A percentile compares a stretch with the other conserved stretches of the same genome.
These are phyloP conservation scores for Paramecium octaurelia DNA, from an alignment of 73 alveolate species.

Conservation along the genomic window DNA sequence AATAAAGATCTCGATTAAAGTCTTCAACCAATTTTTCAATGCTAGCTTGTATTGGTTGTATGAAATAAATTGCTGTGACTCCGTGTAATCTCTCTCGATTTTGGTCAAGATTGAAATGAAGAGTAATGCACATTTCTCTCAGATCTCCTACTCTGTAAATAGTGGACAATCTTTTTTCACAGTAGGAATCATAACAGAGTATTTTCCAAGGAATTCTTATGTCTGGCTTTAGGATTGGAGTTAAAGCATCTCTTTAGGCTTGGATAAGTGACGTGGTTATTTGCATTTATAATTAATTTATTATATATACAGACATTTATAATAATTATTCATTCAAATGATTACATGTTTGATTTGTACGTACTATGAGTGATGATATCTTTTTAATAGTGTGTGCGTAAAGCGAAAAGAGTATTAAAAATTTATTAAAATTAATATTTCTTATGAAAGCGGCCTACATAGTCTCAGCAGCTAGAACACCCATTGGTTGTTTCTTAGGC, in stretches of 20 bases:
- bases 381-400: neutral
- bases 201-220: constrained; percentile 47
- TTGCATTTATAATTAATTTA: neutral
- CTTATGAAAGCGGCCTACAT: constrained; percentile 56
- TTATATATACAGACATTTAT: neutral
- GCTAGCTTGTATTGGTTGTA: neutral
- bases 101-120: constrained; percentile 45
- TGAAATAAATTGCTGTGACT: constrained; percentile 34
- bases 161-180: constrained; percentile 48
- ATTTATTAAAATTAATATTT: neutral
- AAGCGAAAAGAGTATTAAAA: neutral
- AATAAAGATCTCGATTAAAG: constrained; percentile 57
- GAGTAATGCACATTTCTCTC: constrained; percentile 62
- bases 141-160: constrained; percentile 55
- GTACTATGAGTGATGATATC: neutral
- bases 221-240: neutral
- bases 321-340: neutral
- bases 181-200: constrained; percentile 39
- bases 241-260: neutral
- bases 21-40: constrained; percentile 46
- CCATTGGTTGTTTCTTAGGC: constrained; percentile 81
- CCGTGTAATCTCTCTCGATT: constrained; percentile 59
- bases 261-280: neutral
- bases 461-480: constrained; percentile 81
- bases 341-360: neutral